A percentile compares a stretch with the other conserved stretches of the same genome.
These are phyloP conservation scores for Penicillium odoratum DNA, from an alignment of 495 filamentous ascomycete species.

Conservation along the genomic window DNA sequence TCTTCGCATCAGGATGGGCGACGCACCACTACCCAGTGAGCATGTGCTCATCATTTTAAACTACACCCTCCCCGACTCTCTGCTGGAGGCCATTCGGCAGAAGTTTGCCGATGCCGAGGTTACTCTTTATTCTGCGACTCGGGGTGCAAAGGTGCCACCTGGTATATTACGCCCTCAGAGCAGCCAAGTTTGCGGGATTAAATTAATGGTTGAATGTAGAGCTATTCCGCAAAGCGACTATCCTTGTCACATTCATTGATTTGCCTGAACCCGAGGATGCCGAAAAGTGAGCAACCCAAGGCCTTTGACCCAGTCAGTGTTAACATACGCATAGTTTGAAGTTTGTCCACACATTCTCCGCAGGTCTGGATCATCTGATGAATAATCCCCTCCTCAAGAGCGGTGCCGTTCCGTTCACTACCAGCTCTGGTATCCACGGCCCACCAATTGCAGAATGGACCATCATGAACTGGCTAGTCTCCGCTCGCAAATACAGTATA, in stretches of 20 bases:
- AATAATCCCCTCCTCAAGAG: constrained; percentile 63
- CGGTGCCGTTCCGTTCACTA: constrained; percentile 65
- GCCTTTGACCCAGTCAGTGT: neutral
- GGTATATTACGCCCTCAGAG: constrained; percentile 11
- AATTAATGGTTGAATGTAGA: constrained; percentile 26
- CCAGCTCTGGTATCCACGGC: constrained; percentile 74
- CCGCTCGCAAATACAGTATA: constrained; percentile 52
- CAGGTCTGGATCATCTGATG: constrained; percentile 70
- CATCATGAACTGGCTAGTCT: constrained; percentile 54
- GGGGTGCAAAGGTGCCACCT: constrained; percentile 12
- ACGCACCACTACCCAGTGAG: constrained; percentile 25
- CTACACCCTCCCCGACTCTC: constrained; percentile 32
- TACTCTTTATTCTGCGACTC: constrained; percentile 26
- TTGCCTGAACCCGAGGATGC: constrained; percentile 46
- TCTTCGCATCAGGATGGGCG: constrained; percentile 37
- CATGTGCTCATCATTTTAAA: constrained; percentile 47
- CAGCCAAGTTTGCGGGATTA: too few species aligned
- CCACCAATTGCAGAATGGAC: constrained; percentile 85
- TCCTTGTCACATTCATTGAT: constrained; percentile 59
- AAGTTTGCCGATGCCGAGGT: constrained; percentile 55
- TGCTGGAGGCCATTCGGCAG: constrained; percentile 42
- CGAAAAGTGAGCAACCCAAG: constrained; percentile 8
- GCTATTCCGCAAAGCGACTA: constrained; percentile 59
- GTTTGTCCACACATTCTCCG: constrained; percentile 72
- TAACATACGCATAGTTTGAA: constrained; percentile 50